Evolutionary conservation across 176 grass and related monocot species (phyloP).

Genomic region (sorghum (Sorghum bicolor)): Sorghum_bicolor_NCBIv3 NC_012875.2:571501-572000

Average conservation of each 20-base stretch:
- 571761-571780: constrained; percentile 15
- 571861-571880: too few species aligned
- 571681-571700: constrained; percentile 71
- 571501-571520: constrained; percentile 68
- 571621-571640: constrained; percentile 65
- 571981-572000: too few species aligned
- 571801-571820: too few species aligned
- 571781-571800: not conserved
- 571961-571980: too few species aligned
- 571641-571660: constrained; percentile 70
- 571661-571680: constrained; percentile 73
- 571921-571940: too few species aligned
- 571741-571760: not conserved
- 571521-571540: constrained; percentile 75
- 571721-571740: constrained; percentile 20
- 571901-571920: too few species aligned
- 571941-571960: too few species aligned
- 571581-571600: constrained; percentile 77
- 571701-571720: constrained; percentile 38
- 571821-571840: too few species aligned
- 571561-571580: constrained; percentile 87
- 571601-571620: constrained; percentile 36
- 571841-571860: too few species aligned
- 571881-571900: too few species aligned
- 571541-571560: constrained; percentile 92